Base-by-base conservation (phyloP, 306 rosid species). In the Vigna nakashimae region DNA sequence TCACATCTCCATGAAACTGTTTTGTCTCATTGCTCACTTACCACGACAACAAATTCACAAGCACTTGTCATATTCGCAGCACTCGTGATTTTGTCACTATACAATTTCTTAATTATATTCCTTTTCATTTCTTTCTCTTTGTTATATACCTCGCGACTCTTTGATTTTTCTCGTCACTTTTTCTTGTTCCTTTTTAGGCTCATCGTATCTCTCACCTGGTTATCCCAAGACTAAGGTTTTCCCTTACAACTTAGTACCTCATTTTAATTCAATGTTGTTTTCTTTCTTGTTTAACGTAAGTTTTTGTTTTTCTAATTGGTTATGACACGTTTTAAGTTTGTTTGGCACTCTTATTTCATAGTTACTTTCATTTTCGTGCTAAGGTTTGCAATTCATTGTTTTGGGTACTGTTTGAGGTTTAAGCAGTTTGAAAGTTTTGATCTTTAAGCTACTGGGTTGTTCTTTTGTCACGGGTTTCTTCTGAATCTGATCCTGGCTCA, bases 81-180 rank as follows among this genome's bases (percentile, higher is more conserved):
- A 38, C 79, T 64, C 26, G 4, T 22, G 50, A 38, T 64, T 79
- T 79, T 63, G 68, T 64, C 83, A 42, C 74, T 26, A 5, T 46
- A 10, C 32, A 66, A 22, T 67, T 56, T 55, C 26, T 34, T 7
- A 32, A 32, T 65, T 32, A 55, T 65, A 43, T 73, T 43, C 9
- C 48, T n/a, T 7, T 46, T 52, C 38, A 17, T 24, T 10, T 22
- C 57, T 6, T 70, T 49, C 38, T 0, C 50, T 51, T 7, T 38
- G 11, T 24, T 34, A 38, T 9, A 8, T 48, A 17, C 24, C 18
- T 28, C 6, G 18, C 10, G 9, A 22, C 15, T n/a, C 57, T 32
- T 17, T 32, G 52, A 57, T 42, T 20, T 62, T 40, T 59, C 78
- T 72, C 51, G 9, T 17, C 45, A 9, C 38, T 1, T 45, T 71